Evolutionary conservation across 768 basidiomycete species (phyloP), one percentile per base, ranked within the genome.

Genomic region (Pleurotus djamor): DNA sequence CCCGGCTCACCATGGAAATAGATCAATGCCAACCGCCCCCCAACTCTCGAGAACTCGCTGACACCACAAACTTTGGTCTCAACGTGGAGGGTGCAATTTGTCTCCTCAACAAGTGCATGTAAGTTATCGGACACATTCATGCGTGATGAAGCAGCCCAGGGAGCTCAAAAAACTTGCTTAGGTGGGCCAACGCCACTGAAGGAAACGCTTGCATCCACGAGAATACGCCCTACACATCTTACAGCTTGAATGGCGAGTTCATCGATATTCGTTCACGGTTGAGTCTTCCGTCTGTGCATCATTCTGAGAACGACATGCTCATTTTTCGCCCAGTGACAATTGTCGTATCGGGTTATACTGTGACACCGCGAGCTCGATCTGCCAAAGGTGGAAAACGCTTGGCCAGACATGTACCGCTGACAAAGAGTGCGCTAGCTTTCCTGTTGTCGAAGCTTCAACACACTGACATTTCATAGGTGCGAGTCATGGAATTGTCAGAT

Each of bases 21-120:
- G 94, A 96, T 65, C 81, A 94, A 73, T 95, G 93, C 66, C 76
- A 81, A 66, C 76, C 77, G 0, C 91, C 92, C 5, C 80, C 85
- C 4, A 88, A 94, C 67, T 83, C 74, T 65, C 71, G 71, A 58
- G 82, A 88, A 7, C 78, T 91, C 21, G 76, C 79, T 10, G 92
- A 95, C 65, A 79, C 71, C 13, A 83, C 79, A 41, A 84, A 85
- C 16, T 81, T 83, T 17, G 87, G 89, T 38, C 82, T 85, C 43
- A 89, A 95, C 70, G 76, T 86, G 61, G 92, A 96, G 66, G 93
- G 93, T 33, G 84, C 91, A 3, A 79, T 94, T 16, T 96, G 94
- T 69, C 79, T 96, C 52, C 90, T 92, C 67, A 88, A 86, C 67
- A 70, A 80, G 3, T 95, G 94, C 89, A 85, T 88, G 92, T 94